Conservation (phyloP, 2,329 filamentous ascomycete genomes). For the Stenocarpella maydis region DNA sequence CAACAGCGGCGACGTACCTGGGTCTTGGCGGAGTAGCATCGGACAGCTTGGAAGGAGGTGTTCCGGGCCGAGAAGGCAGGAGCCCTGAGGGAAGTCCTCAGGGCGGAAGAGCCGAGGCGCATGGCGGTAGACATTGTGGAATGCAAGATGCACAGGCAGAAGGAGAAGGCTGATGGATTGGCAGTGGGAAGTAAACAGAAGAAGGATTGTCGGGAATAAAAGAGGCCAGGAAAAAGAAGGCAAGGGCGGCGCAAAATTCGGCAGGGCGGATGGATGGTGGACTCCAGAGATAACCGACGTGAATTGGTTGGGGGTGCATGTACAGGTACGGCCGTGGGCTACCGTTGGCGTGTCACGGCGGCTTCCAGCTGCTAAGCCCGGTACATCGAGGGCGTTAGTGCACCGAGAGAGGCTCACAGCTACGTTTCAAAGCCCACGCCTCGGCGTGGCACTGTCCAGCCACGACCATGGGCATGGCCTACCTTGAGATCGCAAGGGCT, state of each 20-base stretch:
- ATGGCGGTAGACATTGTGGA: constrained; percentile 84
- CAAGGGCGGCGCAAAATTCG: constrained; percentile 36
- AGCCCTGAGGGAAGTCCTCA: constrained; percentile 78
- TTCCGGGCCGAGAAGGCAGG: constrained; percentile 73
- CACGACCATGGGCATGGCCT: not conserved
- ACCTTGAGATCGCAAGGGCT: not conserved
- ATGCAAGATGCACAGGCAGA: constrained; percentile 38
- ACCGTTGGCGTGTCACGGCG: not conserved
- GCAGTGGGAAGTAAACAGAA: constrained; percentile 45
- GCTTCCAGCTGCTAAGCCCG: not conserved
- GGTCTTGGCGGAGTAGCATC: constrained; percentile 93
- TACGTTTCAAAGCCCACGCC: not conserved
- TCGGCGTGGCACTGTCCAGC: not conserved
- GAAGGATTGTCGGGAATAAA: constrained; percentile 45
- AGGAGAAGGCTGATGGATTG: constrained; percentile 39
- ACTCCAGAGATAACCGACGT: constrained; percentile 23
- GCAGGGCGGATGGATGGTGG: constrained; percentile 25
- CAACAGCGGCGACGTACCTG: constrained; percentile 65
- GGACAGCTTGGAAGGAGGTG: constrained; percentile 80
- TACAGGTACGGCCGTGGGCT: constrained; percentile 7
- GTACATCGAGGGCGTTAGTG: not conserved
- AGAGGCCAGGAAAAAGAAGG: constrained; percentile 44
- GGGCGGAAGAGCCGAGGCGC: constrained; percentile 80
- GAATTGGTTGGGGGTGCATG: constrained; percentile 25
- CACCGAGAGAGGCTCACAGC: constrained; percentile 14